Conservation (phyloP, 495 filamentous ascomycete species). For the Chaetomium tenue region DNA sequence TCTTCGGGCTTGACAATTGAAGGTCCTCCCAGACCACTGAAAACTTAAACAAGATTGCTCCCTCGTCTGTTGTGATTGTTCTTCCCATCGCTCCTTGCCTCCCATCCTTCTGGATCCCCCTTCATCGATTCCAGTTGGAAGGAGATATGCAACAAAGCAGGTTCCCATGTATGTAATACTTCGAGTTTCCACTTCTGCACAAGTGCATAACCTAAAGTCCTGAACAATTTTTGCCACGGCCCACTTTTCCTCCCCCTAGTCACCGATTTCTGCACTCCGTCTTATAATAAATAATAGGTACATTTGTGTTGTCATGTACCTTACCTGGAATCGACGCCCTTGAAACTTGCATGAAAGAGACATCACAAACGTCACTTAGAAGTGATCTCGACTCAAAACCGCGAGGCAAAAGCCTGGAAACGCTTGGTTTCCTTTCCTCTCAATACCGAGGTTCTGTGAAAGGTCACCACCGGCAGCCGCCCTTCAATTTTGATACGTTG, state of each 20-base stretch:
- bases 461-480: background rate
- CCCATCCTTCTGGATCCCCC: background rate
- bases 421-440: background rate
- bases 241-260: background rate
- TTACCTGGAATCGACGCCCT: background rate
- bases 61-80: background rate
- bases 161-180: background rate
- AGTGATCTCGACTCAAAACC: background rate
- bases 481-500: background rate
- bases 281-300: slow-evolving; percentile 3
- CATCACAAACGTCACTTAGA: background rate
- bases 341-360: background rate
- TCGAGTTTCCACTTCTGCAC: background rate
- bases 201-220: background rate
- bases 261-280: background rate
- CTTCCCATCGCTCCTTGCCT: no score
- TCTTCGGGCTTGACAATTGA: slow-evolving; percentile 27
- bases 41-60: slow-evolving; percentile 16
- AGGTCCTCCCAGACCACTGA: slow-evolving; percentile 23
- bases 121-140: background rate
- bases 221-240: slow-evolving; percentile 5
- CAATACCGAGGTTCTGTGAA: background rate
- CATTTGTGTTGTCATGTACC: slow-evolving; percentile 5
- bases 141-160: background rate
- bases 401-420: background rate